phyloP scores from a whole-genome alignment of 176 grass and related monocot species.

The bread wheat (Triticum aestivum) region IWGSC_CS_RefSeq_v2.1 NC_057802.1:586808286-586808785 shows the following conservation, averaged over 20 bases:
- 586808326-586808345: too few relatives aligned
- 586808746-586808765: too few relatives aligned
- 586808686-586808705: not conserved
- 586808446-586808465: conserved; percentile 72
- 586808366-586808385: too few relatives aligned
- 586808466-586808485: conserved; percentile 46
- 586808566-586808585: not conserved
- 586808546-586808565: not conserved
- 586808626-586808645: not conserved
- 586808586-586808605: too few relatives aligned
- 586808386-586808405: too few relatives aligned
- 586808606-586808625: too few relatives aligned
- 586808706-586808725: too few relatives aligned
- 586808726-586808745: too few relatives aligned
- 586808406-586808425: conserved; percentile 42
- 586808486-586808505: conserved; percentile 18
- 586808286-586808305: conserved; percentile 58
- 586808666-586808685: not conserved
- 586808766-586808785: too few relatives aligned
- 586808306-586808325: conserved; percentile 52
- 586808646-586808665: not conserved
- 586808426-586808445: conserved; percentile 64
- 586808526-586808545: not conserved
- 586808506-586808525: conserved; percentile 13
- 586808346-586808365: too few relatives aligned